Percentiles rank a stretch among this genome's conserved stretches.
Evolutionary conservation across 805 yeast species (phyloP).

Genomic region (Yamadazyma paraphyllophila): DNA sequence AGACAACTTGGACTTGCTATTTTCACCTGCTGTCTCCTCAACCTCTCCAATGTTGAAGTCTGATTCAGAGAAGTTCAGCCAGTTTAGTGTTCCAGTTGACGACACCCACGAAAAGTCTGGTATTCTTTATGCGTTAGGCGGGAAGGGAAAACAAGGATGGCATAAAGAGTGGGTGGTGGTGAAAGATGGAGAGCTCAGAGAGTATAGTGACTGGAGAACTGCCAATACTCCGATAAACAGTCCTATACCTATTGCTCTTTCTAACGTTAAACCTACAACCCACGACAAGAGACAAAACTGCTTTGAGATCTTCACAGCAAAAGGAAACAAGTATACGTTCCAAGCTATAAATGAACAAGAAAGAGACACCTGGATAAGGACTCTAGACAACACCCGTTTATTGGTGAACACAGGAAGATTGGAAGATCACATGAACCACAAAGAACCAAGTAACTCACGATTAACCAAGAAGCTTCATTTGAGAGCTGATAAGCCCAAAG

Average conservation of each 20-base stretch:
- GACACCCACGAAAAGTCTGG: slow-evolving; percentile 30
- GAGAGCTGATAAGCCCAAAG: slow-evolving; percentile 16
- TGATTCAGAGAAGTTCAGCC: neutral
- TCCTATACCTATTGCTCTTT: slow-evolving; percentile 70
- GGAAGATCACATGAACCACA: slow-evolving; percentile 6
- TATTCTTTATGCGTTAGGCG: slow-evolving; percentile 55
- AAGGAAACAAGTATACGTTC: slow-evolving; percentile 62
- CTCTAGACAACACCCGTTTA: slow-evolving; percentile 56
- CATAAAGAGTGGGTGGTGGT: slow-evolving; percentile 86
- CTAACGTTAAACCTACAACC: slow-evolving; percentile 53
- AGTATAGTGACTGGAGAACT: slow-evolving; percentile 78
- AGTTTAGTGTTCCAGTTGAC: slow-evolving; percentile 4
- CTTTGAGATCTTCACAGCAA: slow-evolving; percentile 73
- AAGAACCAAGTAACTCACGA: slow-evolving; percentile 6
- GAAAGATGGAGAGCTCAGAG: slow-evolving; percentile 63
- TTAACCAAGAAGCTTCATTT: slow-evolving; percentile 6
- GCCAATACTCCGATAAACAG: slow-evolving; percentile 59
- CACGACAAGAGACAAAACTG: slow-evolving; percentile 54
- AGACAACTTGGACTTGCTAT: slow-evolving; percentile 30
- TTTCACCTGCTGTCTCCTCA: slow-evolving; percentile 14
- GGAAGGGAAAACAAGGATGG: slow-evolving; percentile 70
- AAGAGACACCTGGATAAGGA: slow-evolving; percentile 63
- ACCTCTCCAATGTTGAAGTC: neutral
- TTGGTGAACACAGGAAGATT: slow-evolving; percentile 11
- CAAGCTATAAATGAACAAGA: slow-evolving; percentile 74